These are phyloP conservation scores for Pleurotus giganteus DNA, from an alignment of 768 basidiomycete species.

Conservation along the genomic window DNA sequence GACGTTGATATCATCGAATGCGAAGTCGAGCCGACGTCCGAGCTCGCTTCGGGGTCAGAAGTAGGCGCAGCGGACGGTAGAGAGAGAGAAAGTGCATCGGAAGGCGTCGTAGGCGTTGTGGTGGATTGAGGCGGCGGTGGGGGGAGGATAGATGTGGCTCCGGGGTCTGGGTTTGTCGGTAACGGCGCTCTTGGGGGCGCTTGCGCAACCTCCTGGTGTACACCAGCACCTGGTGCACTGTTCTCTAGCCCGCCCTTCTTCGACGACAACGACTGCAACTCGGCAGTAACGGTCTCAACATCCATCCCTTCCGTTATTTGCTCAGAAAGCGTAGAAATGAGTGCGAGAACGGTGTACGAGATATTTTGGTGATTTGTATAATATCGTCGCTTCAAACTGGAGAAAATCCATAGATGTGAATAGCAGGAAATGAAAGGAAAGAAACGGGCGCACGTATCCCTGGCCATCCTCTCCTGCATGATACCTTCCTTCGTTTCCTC, in stretches of 20 bases:
- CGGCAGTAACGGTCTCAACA: slow-evolving; percentile 57
- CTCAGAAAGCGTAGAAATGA: slow-evolving; percentile 44
- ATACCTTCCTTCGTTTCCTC: slow-evolving; percentile 66
- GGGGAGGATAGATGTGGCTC: slow-evolving; percentile 1
- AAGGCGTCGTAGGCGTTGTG: background rate
- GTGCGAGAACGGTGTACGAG: slow-evolving; percentile 68
- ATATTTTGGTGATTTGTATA: slow-evolving; percentile 74
- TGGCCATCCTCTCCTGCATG: slow-evolving; percentile 57
- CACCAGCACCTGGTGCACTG: background rate
- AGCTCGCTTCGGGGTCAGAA: slow-evolving; percentile 16
- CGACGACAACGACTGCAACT: slow-evolving; percentile 30
- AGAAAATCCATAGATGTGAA: background rate
- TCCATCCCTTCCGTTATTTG: slow-evolving; percentile 60
- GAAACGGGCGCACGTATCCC: slow-evolving; percentile 60
- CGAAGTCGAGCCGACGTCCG: slow-evolving; percentile 34
- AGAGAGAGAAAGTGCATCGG: background rate
- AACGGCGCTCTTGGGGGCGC: slow-evolving; percentile 12
- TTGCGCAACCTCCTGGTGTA: background rate
- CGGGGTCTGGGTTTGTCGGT: slow-evolving; percentile 14
- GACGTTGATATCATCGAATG: slow-evolving; percentile 29
- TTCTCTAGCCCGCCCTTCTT: background rate
- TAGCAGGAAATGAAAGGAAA: background rate
- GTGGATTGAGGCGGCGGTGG: background rate
- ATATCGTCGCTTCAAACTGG: slow-evolving; percentile 73
- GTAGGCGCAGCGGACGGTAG: slow-evolving; percentile 5